A percentile compares a stretch with the other conserved stretches of the same genome.
Conservation (phyloP, 2,329 filamentous ascomycete genomes). For the Alternaria rosae region DNA sequence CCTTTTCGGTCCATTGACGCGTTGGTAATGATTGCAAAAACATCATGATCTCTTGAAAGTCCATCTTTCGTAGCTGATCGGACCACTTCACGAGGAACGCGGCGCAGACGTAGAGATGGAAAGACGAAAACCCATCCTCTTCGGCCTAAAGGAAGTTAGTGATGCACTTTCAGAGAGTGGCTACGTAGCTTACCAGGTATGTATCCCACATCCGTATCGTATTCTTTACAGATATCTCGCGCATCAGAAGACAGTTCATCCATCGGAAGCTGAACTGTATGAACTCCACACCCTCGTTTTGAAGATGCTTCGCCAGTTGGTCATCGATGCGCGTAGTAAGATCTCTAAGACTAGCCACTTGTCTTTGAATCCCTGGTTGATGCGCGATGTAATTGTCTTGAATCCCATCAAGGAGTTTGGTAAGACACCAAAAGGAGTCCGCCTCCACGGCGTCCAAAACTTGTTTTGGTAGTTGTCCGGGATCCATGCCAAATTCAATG, state of each 20-base stretch:
- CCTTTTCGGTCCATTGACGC: conserved; percentile 94
- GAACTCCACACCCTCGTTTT: conserved; percentile 92
- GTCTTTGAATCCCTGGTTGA: conserved; percentile 93
- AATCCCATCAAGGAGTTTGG: conserved; percentile 96
- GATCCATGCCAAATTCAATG: conserved; percentile 95
- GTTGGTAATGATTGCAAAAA: conserved; percentile 95
- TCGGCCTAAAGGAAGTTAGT: conserved; percentile 71
- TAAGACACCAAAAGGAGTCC: conserved; percentile 97
- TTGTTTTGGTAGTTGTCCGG: conserved; percentile 86
- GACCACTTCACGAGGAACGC: conserved; percentile 99
- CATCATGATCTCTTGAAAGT: conserved; percentile 99
- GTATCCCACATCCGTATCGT: conserved; percentile 99
- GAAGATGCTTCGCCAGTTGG: conserved; percentile 83
- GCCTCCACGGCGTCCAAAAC: conserved; percentile 97
- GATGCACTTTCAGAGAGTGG: not conserved
- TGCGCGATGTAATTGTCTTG: conserved; percentile 99
- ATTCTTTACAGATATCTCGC: conserved; percentile 94
- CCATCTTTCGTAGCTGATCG: conserved; percentile 92
- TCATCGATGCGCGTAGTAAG: conserved; percentile 90
- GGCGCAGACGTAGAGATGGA: conserved; percentile 97
- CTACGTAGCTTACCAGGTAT: conserved; percentile 75
- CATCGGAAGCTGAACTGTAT: conserved; percentile 99
- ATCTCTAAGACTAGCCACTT: conserved; percentile 87
- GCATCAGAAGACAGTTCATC: conserved; percentile 99
- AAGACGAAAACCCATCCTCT: conserved; percentile 97